These are phyloP conservation scores for Brachypodium distachyon DNA, from an alignment of 202 grass and related monocot species.

Conservation along the genomic window DNA sequence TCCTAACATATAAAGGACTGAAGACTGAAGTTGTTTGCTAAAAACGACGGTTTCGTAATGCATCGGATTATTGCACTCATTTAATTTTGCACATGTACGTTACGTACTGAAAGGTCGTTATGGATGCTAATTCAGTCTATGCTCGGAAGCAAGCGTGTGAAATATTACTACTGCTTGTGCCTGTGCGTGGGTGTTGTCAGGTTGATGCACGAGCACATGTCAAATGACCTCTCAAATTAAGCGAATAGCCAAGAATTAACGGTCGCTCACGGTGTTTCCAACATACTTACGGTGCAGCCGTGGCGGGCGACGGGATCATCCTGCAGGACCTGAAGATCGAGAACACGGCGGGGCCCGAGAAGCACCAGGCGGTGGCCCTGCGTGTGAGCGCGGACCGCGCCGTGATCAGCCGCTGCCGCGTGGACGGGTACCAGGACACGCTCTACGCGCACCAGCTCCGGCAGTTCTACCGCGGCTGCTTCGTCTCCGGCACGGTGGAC, in stretches of 20 bases:
- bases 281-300: slow-evolving; percentile 17
- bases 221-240: background rate
- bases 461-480: slow-evolving; percentile 45
- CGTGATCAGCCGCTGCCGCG: slow-evolving; percentile 38
- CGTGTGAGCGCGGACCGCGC: slow-evolving; percentile 48
- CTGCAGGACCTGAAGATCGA: slow-evolving; percentile 52
- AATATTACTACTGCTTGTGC: too few species aligned
- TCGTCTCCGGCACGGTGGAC: slow-evolving; percentile 51
- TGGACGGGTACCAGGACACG: slow-evolving; percentile 49
- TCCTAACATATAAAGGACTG: background rate
- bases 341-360: slow-evolving; percentile 45
- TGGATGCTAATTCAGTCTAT: background rate
- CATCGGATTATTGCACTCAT: background rate
- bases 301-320: slow-evolving; percentile 45
- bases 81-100: background rate
- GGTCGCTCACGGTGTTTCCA: background rate
- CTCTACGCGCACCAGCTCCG: slow-evolving; percentile 46
- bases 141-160: background rate
- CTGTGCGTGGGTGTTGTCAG: too few species aligned
- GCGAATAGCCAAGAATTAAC: background rate
- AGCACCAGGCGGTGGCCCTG: slow-evolving; percentile 53
- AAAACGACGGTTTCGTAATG: background rate
- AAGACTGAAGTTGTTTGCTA: background rate
- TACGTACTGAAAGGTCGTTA: background rate
- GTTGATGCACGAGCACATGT: background rate